Conservation (phyloP, 345 rosid genomes). For the Gossypium ekmanianum region DNA sequence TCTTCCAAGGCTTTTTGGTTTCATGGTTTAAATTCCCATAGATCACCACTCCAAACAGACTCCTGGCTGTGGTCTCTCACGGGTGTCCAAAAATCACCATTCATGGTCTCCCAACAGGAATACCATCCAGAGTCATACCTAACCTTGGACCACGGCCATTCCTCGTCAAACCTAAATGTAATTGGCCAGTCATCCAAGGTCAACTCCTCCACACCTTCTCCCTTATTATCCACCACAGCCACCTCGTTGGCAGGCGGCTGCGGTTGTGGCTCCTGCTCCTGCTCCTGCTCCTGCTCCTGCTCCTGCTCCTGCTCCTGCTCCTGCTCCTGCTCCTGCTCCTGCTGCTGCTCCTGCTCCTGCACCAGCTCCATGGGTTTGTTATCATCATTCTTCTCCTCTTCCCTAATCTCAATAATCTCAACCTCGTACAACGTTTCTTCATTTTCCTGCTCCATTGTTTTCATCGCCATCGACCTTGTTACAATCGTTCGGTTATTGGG, state of each 20-base stretch:
- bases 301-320: neutral
- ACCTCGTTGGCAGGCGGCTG: neutral
- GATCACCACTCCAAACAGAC: neutral
- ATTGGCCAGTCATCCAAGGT: slow-evolving; percentile 20
- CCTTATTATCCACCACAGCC: neutral
- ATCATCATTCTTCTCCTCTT: neutral
- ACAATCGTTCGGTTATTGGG: neutral
- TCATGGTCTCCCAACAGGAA: slow-evolving; percentile 7
- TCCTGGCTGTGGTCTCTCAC: neutral
- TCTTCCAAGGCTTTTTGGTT: neutral
- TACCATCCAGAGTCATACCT: slow-evolving; percentile 2
- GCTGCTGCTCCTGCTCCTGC: neutral
- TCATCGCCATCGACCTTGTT: slow-evolving; percentile 10
- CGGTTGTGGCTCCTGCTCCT: neutral
- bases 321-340: neutral
- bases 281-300: neutral
- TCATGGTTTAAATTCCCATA: slow-evolving; percentile 11
- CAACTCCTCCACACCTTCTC: neutral
- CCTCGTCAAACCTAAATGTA: slow-evolving; percentile 19
- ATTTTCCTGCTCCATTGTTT: neutral
- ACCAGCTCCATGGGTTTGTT: neutral
- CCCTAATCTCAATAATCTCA: neutral
- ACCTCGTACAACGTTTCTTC: neutral
- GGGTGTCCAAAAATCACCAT: neutral
- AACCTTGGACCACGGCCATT: neutral